Base-by-base conservation (phyloP, 140 eudicot genomes). In the Flaveria floridana region DNA sequence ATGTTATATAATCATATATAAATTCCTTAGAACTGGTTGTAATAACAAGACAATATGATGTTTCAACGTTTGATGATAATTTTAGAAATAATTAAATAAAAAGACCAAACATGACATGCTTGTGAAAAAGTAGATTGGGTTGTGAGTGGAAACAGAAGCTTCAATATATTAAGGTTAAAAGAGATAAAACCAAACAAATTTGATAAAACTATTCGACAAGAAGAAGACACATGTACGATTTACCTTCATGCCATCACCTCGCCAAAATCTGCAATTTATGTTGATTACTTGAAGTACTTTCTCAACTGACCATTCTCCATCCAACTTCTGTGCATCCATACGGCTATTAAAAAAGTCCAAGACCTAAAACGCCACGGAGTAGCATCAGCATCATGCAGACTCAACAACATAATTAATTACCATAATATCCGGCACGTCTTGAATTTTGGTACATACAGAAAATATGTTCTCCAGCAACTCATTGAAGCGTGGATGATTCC, bases 161-260 rank as follows among this genome's bases (percentile, higher is more conserved):
- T 61, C 3, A 23, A 18, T 25, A 12, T 10, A 20, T 58, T 58
- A 58, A 21, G n/a, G 65, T 10, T 58, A 21, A 58, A 56, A 57
- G 30, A 4, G 65, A 58, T 23, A 28, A 59, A 59, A 20, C 34
- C n/a, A 57, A 57, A 20, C 65, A 20, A 57, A 25, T 12, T 11
- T 12, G 25, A 59, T 23, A 10, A 2, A 34, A 61, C 16, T 57
- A 44, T 39, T 73, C 41, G 21, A n/a, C 44, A 23, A 2, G 7
- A n/a, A 44, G 69, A 9, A 28, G 7, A 70, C 70, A 34, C 34
- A 53, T 68, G 9, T 70, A 30, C 39, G 18, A 74, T 47, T 47
- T 86, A 93, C 99, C 97, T 90, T 93, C 87, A 90, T 86, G 61
- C 99, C 99, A 75, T 93, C 99, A 57, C 94, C 97, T 76, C 99